Evolutionary conservation across 148 eudicot species (phyloP), one percentile per base, ranked within the genome.

Genomic region (Dysphania ambrosioides): DNA sequence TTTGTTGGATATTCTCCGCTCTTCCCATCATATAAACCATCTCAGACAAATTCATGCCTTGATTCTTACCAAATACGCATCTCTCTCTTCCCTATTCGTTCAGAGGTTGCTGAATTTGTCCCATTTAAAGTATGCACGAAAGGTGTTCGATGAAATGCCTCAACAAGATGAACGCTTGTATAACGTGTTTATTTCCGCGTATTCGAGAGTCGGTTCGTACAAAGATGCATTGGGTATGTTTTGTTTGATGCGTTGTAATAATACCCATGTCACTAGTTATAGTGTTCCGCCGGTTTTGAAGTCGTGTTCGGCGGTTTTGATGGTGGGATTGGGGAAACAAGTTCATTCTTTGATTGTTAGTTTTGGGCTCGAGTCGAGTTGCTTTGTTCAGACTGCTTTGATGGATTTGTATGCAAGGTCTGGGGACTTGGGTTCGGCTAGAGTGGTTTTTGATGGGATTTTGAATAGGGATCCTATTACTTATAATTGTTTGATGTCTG

Each of bases 351-450:
- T 88, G 74, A 83, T 78, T 41, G 21, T 86, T 41, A 79, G 24
- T 30, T 78, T 41, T 26, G 90, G 92, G 83, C 74, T 88, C 9
- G 86, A 79, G 47, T 80, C 75, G 55, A 78, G 78, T 80, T 64
- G 83, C 61, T 83, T 70, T 88, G 83, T 76, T 66, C 84, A 86
- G 71, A 79, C 87, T 59, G 82, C 83, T 69, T 79, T 86, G 74
- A 80, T 88, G 81, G 83, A 82, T 83, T 84, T 86, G 68, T 86
- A 88, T 84, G 83, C 89, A 1, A 88, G 85, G 49, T 40, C 75
- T 35, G 89, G 86, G 29, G 80, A 86, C 59, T 53, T 88, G 73
- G 77, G 64, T 29, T 75, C 86, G 19, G 89, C 89, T 74, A 81
- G 66, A 67, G 10, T 64, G 57, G 79, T 86, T 53, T 88, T 88